phyloP scores from a whole-genome alignment of 306 rosid species.

The Quercus ilex region DNA sequence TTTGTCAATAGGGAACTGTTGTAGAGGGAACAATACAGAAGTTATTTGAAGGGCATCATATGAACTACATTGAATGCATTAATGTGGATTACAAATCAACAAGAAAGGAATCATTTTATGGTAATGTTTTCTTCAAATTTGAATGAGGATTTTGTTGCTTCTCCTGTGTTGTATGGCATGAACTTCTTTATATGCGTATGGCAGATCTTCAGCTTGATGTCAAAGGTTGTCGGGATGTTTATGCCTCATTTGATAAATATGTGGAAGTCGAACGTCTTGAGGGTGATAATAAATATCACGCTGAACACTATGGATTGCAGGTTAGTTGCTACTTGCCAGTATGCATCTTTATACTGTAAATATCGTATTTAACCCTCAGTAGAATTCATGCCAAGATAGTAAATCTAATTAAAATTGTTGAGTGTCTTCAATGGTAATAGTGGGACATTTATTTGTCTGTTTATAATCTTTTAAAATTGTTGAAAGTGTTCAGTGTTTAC shows the following conservation, averaged over 20 bases:
- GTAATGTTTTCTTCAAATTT: slow-evolving; percentile 33
- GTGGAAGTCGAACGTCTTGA: slow-evolving; percentile 98
- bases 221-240: slow-evolving; percentile 95
- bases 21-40: slow-evolving; percentile 99
- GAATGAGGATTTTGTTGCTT: background rate
- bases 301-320: slow-evolving; percentile 96
- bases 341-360: background rate
- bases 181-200: slow-evolving; percentile 23
- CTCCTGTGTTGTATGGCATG: slow-evolving; percentile 19
- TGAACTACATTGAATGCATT: slow-evolving; percentile 98
- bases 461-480: background rate
- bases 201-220: slow-evolving; percentile 99
- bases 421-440: background rate
- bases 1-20: slow-evolving; percentile 75
- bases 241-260: slow-evolving; percentile 97
- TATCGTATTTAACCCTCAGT: background rate
- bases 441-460: background rate
- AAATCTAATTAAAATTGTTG: background rate
- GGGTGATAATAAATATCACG: slow-evolving; percentile 96
- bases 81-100: slow-evolving; percentile 99
- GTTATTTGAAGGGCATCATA: slow-evolving; percentile 98
- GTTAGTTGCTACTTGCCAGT: slow-evolving; percentile 45
- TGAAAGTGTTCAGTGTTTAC: background rate
- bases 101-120: slow-evolving; percentile 98
- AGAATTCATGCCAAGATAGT: background rate